Evolutionary conservation across 2,329 filamentous ascomycete genomes (phyloP).

Genomic region (Cladosporium halotolerans): DNA sequence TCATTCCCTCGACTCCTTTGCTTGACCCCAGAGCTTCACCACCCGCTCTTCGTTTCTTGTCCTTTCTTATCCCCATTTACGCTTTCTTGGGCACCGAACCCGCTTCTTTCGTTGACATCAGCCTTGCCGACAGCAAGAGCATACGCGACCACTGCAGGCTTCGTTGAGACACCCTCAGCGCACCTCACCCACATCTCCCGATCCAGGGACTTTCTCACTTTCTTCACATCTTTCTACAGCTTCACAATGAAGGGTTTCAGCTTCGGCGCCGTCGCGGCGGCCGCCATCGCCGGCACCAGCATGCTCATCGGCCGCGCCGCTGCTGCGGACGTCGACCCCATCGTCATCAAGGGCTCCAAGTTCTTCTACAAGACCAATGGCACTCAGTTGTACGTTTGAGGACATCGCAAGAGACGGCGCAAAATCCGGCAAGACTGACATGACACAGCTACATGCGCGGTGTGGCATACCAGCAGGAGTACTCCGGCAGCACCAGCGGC

Average conservation of each 20-base stretch:
- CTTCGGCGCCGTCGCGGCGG: slow-evolving; percentile 42
- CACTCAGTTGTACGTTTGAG: slow-evolving; percentile 57
- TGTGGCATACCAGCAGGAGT: slow-evolving; percentile 86
- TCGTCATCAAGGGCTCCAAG: slow-evolving; percentile 72
- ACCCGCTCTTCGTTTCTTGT: slow-evolving; percentile 11
- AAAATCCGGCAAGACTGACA: slow-evolving; percentile 1
- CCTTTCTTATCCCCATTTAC: slow-evolving; percentile 9
- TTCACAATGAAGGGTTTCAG: slow-evolving; percentile 51
- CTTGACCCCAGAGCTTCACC: slow-evolving; percentile 9
- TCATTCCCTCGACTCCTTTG: background rate
- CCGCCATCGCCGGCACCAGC: slow-evolving; percentile 43
- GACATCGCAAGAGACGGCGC: background rate
- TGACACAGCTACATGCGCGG: slow-evolving; percentile 69
- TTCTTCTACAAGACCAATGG: slow-evolving; percentile 85
- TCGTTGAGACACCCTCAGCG: slow-evolving; percentile 13
- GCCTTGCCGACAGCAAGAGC: slow-evolving; percentile 9
- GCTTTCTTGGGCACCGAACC: slow-evolving; percentile 10
- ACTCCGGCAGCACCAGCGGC: slow-evolving; percentile 43
- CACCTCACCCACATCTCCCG: slow-evolving; percentile 8
- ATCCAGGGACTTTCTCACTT: slow-evolving; percentile 2
- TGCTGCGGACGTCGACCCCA: slow-evolving; percentile 54
- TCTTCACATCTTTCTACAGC: background rate
- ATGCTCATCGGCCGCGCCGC: slow-evolving; percentile 33
- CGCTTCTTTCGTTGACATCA: slow-evolving; percentile 16
- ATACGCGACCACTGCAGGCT: slow-evolving; percentile 7